Conservation (phyloP, 2,329 filamentous ascomycete species). For the Botrytis byssoidea region DNA sequence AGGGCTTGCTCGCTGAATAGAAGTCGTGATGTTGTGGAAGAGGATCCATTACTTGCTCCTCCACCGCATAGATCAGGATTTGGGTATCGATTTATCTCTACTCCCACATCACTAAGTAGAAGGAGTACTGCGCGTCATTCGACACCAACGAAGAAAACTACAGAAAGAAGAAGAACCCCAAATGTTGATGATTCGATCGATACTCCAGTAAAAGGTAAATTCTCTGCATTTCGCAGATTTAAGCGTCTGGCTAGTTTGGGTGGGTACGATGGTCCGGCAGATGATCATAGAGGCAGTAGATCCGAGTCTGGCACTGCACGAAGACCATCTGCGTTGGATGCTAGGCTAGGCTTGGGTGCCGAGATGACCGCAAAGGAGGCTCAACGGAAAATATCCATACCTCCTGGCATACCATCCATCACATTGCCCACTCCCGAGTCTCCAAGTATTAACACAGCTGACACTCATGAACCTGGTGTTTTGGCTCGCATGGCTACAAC, state of each 20-base stretch:
- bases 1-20: slow-evolving; percentile 16
- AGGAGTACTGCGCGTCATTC: neutral
- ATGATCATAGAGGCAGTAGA: neutral
- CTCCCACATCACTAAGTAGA: neutral
- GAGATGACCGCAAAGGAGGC: neutral
- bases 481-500: neutral
- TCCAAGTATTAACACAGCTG: no score
- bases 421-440: neutral
- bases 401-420: neutral
- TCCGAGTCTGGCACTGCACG: neutral
- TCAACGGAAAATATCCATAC: slow-evolving; percentile 3
- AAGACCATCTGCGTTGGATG: neutral
- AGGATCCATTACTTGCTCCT: slow-evolving; percentile 9
- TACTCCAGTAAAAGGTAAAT: slow-evolving; percentile 15
- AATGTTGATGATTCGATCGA: neutral
- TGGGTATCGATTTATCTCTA: slow-evolving; percentile 23
- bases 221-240: slow-evolving; percentile 15
- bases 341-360: slow-evolving; percentile 3
- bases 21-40: neutral
- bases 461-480: neutral
- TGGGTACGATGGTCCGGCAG: slow-evolving; percentile 17
- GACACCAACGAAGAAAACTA: neutral
- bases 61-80: slow-evolving; percentile 21
- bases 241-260: slow-evolving; percentile 16
- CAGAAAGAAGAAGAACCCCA: neutral